phyloP scores from a whole-genome alignment of 2,329 filamentous ascomycete species.

The Sordariomycetes sp. region DNA sequence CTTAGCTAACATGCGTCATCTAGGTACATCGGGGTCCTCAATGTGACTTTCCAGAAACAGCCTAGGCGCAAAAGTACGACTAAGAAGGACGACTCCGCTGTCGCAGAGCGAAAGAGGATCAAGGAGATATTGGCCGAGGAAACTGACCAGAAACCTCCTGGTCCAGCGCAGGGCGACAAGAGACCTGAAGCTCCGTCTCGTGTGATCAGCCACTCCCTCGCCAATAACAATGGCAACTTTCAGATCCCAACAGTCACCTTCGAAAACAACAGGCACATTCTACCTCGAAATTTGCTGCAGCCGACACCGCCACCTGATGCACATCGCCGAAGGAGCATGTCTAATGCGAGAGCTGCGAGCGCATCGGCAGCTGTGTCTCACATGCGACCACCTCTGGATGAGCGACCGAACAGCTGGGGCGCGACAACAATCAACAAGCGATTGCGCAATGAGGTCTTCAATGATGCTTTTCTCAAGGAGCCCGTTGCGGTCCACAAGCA shows the following conservation, averaged over 20 bases:
- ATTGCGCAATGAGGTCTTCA: conserved; percentile 82
- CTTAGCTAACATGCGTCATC: conserved; percentile 6
- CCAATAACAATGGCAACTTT: conserved; percentile 39
- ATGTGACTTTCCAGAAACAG: conserved; percentile 87
- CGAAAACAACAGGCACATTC: conserved; percentile 87
- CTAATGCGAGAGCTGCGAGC: conserved; percentile 14
- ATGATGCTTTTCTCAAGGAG: conserved; percentile 82
- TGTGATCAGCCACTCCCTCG: conserved; percentile 66
- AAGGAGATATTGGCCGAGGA: conserved; percentile 14
- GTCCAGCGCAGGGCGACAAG: conserved; percentile 4
- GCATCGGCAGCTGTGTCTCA: conserved; percentile 6
- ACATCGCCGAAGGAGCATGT: conserved; percentile 22
- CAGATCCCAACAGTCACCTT: conserved; percentile 85
- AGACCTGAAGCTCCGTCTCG: conserved; percentile 13
- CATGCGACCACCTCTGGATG: conserved; percentile 34
- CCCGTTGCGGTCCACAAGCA: conserved; percentile 74
- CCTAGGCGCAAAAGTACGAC: conserved; percentile 53
- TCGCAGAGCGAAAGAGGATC: conserved; percentile 24
- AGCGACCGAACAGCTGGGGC: conserved; percentile 67
- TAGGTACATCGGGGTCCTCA: conserved; percentile 94
- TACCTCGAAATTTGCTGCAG: conserved; percentile 74
- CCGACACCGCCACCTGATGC: conserved; percentile 33
- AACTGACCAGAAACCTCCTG: not conserved
- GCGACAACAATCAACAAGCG: conserved; percentile 85
- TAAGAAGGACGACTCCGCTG: conserved; percentile 36